Evolutionary conservation across 805 yeast species (phyloP).

Genomic region (Clavispora phyllophila): DNA sequence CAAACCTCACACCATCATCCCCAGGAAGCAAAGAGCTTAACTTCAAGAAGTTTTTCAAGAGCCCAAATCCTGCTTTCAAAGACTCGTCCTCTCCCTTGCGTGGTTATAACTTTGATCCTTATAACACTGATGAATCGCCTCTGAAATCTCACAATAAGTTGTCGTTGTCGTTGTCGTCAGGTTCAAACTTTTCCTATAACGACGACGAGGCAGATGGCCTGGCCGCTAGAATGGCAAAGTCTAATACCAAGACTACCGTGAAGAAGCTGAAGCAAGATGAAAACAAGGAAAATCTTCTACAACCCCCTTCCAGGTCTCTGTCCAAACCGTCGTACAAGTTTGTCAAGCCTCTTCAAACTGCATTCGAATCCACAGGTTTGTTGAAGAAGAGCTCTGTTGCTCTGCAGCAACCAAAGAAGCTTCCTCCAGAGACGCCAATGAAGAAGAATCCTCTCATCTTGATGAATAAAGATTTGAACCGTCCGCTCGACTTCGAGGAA

Average conservation of each 20-base stretch:
- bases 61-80: conserved; percentile 13
- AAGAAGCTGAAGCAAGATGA: conserved; percentile 13
- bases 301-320: conserved; percentile 1
- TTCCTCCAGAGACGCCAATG: conserved; percentile 43
- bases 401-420: conserved; percentile 14
- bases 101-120: conserved; percentile 11
- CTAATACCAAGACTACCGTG: neutral
- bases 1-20: conserved; percentile 3
- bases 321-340: conserved; percentile 45
- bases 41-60: conserved; percentile 9
- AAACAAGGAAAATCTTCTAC: conserved; percentile 31
- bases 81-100: conserved; percentile 14
- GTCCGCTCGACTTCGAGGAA: conserved; percentile 9
- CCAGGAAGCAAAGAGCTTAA: conserved; percentile 11
- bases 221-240: neutral
- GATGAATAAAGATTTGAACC: conserved; percentile 18
- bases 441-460: conserved; percentile 37
- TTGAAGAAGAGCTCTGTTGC: conserved; percentile 42
- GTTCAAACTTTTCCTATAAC: conserved; percentile 9
- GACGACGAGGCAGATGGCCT: conserved; percentile 5
- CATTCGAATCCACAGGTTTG: conserved; percentile 72
- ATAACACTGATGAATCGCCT: conserved; percentile 1
- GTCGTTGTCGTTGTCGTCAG: neutral
- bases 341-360: conserved; percentile 82
- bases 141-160: conserved; percentile 1